These are phyloP conservation scores for Truncatella angustata DNA, from an alignment of 2,329 filamentous ascomycete species.

Conservation along the genomic window DNA sequence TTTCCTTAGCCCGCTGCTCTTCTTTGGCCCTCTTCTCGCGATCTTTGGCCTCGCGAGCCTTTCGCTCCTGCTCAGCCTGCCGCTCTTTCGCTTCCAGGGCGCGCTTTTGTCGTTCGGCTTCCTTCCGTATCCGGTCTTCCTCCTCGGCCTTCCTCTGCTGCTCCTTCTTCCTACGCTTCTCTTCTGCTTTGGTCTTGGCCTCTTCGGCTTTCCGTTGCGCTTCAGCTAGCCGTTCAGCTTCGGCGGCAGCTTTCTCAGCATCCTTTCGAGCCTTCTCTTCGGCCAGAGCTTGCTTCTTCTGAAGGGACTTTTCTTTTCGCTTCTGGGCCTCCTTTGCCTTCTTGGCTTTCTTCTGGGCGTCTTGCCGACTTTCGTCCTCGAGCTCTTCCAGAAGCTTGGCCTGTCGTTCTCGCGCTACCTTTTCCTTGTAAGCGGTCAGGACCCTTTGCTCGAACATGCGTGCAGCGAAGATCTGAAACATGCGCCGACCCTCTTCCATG, in stretches of 20 bases:
- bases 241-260: conserved; percentile 84
- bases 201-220: conserved; percentile 81
- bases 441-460: conserved; percentile 99
- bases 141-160: conserved; percentile 87
- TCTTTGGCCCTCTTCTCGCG: conserved; percentile 82
- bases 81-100: conserved; percentile 82
- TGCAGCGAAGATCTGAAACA: conserved; percentile 99
- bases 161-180: conserved; percentile 88
- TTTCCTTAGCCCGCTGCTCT: conserved; percentile 77
- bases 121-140: conserved; percentile 80
- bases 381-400: conserved; percentile 87
- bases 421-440: conserved; percentile 94
- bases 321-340: conserved; percentile 93
- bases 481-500: conserved; percentile 96
- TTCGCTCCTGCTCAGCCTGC: conserved; percentile 82
- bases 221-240: conserved; percentile 70
- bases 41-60: conserved; percentile 75
- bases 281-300: conserved; percentile 85
- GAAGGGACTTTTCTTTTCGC: conserved; percentile 88
- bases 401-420: conserved; percentile 90
- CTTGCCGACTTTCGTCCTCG: conserved; percentile 76
- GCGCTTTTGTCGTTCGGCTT: conserved; percentile 77
- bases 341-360: conserved; percentile 82
- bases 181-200: conserved; percentile 77
- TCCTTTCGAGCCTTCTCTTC: conserved; percentile 88